Percentiles rank a stretch among this genome's conserved stretches.
phyloP scores from a whole-genome alignment of 768 basidiomycete genomes.

The Antrodiella citrinella region DNA sequence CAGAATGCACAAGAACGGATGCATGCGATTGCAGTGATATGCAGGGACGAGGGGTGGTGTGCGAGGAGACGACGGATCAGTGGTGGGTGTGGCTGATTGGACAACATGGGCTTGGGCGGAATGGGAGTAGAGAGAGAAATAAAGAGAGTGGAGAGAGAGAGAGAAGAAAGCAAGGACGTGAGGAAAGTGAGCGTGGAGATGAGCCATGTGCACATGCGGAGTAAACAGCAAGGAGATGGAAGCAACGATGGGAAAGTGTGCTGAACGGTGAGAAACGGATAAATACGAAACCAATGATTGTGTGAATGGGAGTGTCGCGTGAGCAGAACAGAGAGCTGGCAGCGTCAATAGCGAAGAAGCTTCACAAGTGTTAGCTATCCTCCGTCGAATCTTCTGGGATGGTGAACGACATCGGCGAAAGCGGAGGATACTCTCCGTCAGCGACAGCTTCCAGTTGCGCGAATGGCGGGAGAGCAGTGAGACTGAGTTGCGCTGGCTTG shows the following conservation, averaged over 20 bases:
- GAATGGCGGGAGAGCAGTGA: constrained; percentile 64
- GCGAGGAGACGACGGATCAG: constrained; percentile 7
- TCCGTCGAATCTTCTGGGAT: constrained; percentile 38
- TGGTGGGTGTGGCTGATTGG: not conserved
- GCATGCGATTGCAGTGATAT: not conserved
- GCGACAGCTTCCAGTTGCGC: constrained; percentile 79
- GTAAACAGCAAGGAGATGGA: constrained; percentile 6
- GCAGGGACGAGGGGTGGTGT: constrained; percentile 9
- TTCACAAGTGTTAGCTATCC: constrained; percentile 17
- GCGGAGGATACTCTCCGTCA: constrained; percentile 63
- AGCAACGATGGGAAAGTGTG: constrained; percentile 8
- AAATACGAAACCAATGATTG: constrained; percentile 5
- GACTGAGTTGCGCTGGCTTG: constrained; percentile 25
- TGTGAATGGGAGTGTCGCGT: constrained; percentile 6
- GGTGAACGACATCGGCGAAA: constrained; percentile 69
- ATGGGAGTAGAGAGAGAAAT: not conserved
- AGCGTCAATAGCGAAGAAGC: not conserved
- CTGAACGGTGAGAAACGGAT: constrained; percentile 3
- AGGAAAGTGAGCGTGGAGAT: not conserved
- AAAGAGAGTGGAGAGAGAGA: constrained; percentile 3
- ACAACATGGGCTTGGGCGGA: not conserved
- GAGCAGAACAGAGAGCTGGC: not conserved
- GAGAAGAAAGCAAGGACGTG: constrained; percentile 13
- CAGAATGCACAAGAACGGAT: constrained; percentile 2
- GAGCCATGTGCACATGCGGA: not conserved